phyloP scores from a whole-genome alignment of 768 basidiomycete genomes.

The Sporobolomyces roseus region DNA sequence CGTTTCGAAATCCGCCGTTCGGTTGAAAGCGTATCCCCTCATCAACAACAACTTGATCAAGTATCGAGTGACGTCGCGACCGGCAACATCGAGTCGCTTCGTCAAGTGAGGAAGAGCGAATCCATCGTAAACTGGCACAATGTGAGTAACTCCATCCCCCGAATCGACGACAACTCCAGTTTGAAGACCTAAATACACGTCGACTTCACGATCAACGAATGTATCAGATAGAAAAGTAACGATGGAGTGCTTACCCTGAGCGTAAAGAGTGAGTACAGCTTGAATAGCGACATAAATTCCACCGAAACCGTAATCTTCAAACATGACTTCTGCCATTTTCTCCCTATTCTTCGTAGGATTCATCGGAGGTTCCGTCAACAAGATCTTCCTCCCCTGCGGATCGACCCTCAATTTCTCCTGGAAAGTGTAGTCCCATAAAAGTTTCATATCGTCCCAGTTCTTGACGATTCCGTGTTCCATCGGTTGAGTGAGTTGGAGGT shows the following conservation, averaged over 20 bases:
- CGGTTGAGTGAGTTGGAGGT: conserved; percentile 92
- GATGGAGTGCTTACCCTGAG: conserved; percentile 69
- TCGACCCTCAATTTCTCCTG: conserved; percentile 88
- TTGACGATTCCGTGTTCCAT: conserved; percentile 99
- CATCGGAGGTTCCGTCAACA: conserved; percentile 98
- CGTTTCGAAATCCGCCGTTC: conserved; percentile 98
- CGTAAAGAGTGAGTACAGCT: conserved; percentile 95
- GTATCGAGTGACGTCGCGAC: conserved; percentile 96
- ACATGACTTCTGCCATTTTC: conserved; percentile 97
- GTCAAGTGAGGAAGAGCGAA: conserved; percentile 93
- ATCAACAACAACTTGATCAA: conserved; percentile 98
- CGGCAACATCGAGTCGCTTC: conserved; percentile 90
- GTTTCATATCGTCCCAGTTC: conserved; percentile 99
- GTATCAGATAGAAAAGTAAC: background rate
- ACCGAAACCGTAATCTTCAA: conserved; percentile 94
- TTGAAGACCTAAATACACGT: conserved; percentile 66
- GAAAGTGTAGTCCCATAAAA: conserved; percentile 98
- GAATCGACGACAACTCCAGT: conserved; percentile 99
- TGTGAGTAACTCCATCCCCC: conserved; percentile 98
- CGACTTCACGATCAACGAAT: background rate
- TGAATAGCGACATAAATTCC: conserved; percentile 98
- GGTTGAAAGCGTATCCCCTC: conserved; percentile 99
- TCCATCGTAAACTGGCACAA: conserved; percentile 97
- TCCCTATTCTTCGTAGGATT: conserved; percentile 91
- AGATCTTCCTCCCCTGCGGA: conserved; percentile 76